Conservation (phyloP, 2,329 filamentous ascomycete species). For the Hansfordia pulvinata region DNA sequence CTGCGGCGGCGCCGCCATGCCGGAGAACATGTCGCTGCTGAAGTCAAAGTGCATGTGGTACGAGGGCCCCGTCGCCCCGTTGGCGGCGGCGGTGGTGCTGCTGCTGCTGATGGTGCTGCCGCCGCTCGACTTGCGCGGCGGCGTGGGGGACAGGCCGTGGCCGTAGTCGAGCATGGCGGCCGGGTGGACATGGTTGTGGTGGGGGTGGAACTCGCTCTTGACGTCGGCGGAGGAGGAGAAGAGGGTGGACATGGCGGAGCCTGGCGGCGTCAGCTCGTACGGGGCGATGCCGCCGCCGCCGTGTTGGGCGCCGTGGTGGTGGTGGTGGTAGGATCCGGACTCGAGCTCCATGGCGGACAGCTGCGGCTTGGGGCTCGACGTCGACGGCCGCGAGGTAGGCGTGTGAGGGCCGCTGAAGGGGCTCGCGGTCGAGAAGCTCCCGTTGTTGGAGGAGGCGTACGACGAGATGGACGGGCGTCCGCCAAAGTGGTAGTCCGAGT, state of each 20-base stretch:
- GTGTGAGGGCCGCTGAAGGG: slow-evolving; percentile 17
- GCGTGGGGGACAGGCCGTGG: slow-evolving; percentile 8
- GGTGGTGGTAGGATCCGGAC: slow-evolving; percentile 9
- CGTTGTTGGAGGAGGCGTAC: slow-evolving; percentile 11
- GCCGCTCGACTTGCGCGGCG: slow-evolving; percentile 11
- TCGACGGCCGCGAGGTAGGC: slow-evolving; percentile 18
- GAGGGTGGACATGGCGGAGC: slow-evolving; percentile 14
- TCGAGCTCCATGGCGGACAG: slow-evolving; percentile 12
- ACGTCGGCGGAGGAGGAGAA: slow-evolving; percentile 14
- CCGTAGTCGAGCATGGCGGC: slow-evolving; percentile 7
- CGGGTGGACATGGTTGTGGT: too few relatives aligned
- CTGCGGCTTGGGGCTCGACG: slow-evolving; percentile 12
- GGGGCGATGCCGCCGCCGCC: too few relatives aligned
- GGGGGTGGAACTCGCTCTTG: slow-evolving; percentile 8
- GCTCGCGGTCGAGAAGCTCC: slow-evolving; percentile 17
- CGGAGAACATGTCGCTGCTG: too few relatives aligned
- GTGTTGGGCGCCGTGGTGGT: slow-evolving; percentile 10
- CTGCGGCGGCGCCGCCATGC: too few relatives aligned
- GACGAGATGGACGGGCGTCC: slow-evolving; percentile 7
- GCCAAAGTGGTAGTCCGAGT: slow-evolving; percentile 13
- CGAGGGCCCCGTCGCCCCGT: too few relatives aligned
- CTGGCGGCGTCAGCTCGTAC: slow-evolving; percentile 17
- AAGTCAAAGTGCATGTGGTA: too few relatives aligned
- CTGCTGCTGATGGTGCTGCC: slow-evolving; percentile 5
- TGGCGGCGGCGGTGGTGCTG: not conserved